Evolutionary conservation across 768 basidiomycete genomes (phyloP), one percentile per base, ranked within the genome.

Genomic region (Boletus rubroflammeus): DNA sequence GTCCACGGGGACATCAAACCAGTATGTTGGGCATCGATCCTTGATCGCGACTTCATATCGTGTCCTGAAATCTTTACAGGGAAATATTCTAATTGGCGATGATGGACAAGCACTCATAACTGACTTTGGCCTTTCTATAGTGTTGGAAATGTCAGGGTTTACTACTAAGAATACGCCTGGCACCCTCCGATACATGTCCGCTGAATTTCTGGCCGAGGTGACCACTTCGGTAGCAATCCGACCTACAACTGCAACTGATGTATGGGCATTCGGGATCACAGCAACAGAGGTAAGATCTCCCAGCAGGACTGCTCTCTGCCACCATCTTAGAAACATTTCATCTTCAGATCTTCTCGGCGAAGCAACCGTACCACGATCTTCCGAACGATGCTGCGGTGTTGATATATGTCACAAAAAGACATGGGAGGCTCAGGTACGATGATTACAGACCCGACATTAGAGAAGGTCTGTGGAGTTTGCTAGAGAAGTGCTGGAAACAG

Each of bases 1-100:
- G 53, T 73, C 19, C 74, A 75, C 28, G 75, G 71, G 14, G 74
- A 76, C 40, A 60, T 75, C 28, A 75, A 75, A 62, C 72, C 72
- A 5, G 71, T 72, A 52, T 31, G 71, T 53, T 29, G 14, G n/a
- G 41, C 4, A 13, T 41, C 47, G 25, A 19, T 5, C 11, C 7
- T 55, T 26, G 50, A 32, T 21, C 11, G 17, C 15, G 36, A 43
- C 46, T n/a, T 41, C 15, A 43, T 29, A 23, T 52, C 15, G 31
- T 47, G 28, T 13, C 7, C 23, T 48, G 39, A n/a, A 28, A 34
- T 43, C 6, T 14, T 32, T 36, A 41, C 51, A 76, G 76, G 63
- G 65, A 13, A 77, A 76, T 40, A 62, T 76, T 31, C 61, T 77
- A 0, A 61, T 77, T 8, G 61, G 57, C 46, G 70, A 76, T 45